Conservation (phyloP, 768 basidiomycete species). For the Mycena haematopus region DNA sequence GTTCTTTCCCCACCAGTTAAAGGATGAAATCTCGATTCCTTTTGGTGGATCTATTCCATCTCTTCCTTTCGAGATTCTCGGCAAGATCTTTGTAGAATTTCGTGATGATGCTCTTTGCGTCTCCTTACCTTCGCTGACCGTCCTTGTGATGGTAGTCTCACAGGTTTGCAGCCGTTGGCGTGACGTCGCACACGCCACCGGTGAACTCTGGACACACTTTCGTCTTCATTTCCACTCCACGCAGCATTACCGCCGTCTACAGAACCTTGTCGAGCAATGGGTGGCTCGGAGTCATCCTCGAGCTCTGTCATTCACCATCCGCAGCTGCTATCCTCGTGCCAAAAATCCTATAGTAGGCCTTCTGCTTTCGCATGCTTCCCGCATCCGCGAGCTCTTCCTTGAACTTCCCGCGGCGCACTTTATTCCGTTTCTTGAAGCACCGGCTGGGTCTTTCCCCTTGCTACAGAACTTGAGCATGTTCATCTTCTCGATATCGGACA, state of each 20-base stretch:
- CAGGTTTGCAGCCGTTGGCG: conserved; percentile 15
- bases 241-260: not conserved
- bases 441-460: not conserved
- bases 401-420: not conserved
- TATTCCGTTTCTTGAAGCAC: not conserved
- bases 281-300: not conserved
- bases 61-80: conserved; percentile 7
- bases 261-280: not conserved
- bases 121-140: not conserved
- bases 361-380: not conserved
- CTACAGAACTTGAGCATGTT: not conserved
- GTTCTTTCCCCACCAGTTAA: not conserved
- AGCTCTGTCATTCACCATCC: not conserved
- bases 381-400: conserved; percentile 6
- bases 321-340: conserved; percentile 1
- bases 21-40: not conserved
- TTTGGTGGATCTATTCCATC: not conserved
- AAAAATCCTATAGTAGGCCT: conserved; percentile 4
- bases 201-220: not conserved
- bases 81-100: conserved; percentile 5
- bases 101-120: not conserved
- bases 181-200: conserved; percentile 6
- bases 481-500: not conserved
- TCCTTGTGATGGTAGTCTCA: not conserved
- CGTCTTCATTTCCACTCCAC: not conserved